A percentile compares a stretch with the other conserved stretches of the same genome.
phyloP scores from a whole-genome alignment of 163 green algal species.

The Trebouxia gelatinosa region DNA sequence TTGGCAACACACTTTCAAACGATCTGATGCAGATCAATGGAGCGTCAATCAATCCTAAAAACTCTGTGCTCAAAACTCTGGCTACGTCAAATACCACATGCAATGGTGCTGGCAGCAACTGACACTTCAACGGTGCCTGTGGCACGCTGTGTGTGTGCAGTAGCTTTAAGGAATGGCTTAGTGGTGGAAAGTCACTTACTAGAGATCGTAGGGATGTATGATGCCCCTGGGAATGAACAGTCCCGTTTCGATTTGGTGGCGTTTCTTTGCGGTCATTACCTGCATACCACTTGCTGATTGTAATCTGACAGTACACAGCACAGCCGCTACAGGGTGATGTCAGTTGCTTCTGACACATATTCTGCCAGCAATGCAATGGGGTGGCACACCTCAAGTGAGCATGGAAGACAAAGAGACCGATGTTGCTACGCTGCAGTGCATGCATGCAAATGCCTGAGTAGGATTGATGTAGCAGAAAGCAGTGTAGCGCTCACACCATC shows the following conservation, averaged over 20 bases:
- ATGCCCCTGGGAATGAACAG: conserved; percentile 22
- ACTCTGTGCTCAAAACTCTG: background rate
- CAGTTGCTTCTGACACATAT: no score
- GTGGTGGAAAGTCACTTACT: conserved; percentile 21
- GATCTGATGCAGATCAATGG: background rate
- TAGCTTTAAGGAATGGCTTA: background rate
- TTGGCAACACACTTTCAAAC: background rate
- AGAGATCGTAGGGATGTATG: conserved; percentile 33
- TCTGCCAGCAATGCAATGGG: no score
- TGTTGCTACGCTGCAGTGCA: no score
- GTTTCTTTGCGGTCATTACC: conserved; percentile 27
- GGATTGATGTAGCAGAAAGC: no score
- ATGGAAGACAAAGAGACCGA: no score
- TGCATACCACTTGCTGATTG: no score
- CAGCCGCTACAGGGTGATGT: no score
- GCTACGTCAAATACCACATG: background rate
- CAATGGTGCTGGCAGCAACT: background rate
- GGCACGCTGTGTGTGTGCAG: background rate
- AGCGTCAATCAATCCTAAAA: background rate
- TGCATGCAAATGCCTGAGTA: no score
- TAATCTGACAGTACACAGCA: no score
- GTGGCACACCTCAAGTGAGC: no score
- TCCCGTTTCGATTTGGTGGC: background rate
- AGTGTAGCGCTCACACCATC: no score
- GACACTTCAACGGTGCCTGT: background rate